Evolutionary conservation across 2,329 filamentous ascomycete genomes (phyloP), one percentile per base, ranked within the genome.

Genomic region (Phaeoacremonium minimum): DNA sequence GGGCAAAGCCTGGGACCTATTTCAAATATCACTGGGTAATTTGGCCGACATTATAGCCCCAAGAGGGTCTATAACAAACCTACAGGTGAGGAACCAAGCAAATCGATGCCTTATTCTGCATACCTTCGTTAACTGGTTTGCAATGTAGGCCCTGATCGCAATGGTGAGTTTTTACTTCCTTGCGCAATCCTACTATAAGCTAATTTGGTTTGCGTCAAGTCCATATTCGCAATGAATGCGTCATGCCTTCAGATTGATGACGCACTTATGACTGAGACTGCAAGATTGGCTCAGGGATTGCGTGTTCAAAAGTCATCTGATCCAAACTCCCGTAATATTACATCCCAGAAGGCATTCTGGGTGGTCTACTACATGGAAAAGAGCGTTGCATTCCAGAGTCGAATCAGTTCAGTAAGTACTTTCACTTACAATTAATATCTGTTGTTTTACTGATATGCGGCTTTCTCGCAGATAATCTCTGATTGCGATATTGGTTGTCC

Each of bases 1-100:
- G 15, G 61, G 63, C 5, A 52, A 50, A 20, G 49, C 60, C 0
- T 68, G 65, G 65, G 54, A 52, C 7, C 46, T 65, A 4, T 66
- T 65, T 31, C 52, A 59, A 14, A 48, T 57, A 3, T 53, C 63
- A 4, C 49, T 67, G 5, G 50, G 52, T 5, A 32, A 58, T 6
- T 54, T 66, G 11, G 48, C 60, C 1, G 62, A 65, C 5, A 45
- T 59, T 1, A 35, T 56, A 11, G 45, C 43, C 7, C 38, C 56
- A 1, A 51, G 53, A 2, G 53, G 58, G 32, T 58, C 56, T 6
- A 39, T 58, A 6, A 41, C 46, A 7, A 44, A 48, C 4, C 46
- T 59, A 7, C 53, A 59, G 29, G 56, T 26, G 9, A 9, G 22
- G 22, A n/a, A n/a, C n/a, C n/a, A n/a, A n/a, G n/a, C n/a, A n/a